These are phyloP conservation scores for Cerioporus squamosus DNA, from an alignment of 1,284 basidiomycete species.

Conservation along the genomic window DNA sequence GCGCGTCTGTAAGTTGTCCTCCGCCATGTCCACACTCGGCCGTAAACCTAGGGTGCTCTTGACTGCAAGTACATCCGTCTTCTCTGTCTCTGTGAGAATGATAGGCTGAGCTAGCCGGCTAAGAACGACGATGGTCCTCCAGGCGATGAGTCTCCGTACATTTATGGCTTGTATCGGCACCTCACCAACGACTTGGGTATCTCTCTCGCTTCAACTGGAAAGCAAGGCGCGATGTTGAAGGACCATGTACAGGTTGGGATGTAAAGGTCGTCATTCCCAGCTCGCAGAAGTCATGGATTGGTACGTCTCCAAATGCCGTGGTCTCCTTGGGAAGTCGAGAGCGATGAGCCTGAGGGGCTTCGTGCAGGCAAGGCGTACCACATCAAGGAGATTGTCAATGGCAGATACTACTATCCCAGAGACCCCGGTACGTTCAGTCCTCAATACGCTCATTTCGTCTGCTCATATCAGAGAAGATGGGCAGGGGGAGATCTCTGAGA, in stretches of 20 bases:
- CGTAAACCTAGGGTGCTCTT: slow-evolving; percentile 53
- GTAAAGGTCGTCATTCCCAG: slow-evolving; percentile 90
- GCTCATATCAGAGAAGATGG: slow-evolving; percentile 54
- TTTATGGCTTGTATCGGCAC: slow-evolving; percentile 77
- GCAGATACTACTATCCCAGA: slow-evolving; percentile 83
- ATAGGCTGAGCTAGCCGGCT: slow-evolving; percentile 9
- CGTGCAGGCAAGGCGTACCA: slow-evolving; percentile 79
- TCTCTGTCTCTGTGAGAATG: background rate
- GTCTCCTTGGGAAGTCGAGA: too few relatives aligned
- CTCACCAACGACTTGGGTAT: slow-evolving; percentile 69
- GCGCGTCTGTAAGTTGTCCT: background rate
- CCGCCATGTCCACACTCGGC: slow-evolving; percentile 24
- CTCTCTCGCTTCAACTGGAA: slow-evolving; percentile 3
- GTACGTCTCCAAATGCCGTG: slow-evolving; percentile 38
- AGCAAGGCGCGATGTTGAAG: background rate
- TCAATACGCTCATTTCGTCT: background rate
- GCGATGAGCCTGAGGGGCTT: background rate
- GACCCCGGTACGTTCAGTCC: slow-evolving; percentile 47
- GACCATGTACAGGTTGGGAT: slow-evolving; percentile 65
- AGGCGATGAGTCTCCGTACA: slow-evolving; percentile 78
- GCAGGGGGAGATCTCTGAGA: slow-evolving; percentile 65
- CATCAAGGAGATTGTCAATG: slow-evolving; percentile 78
- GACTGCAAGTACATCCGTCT: slow-evolving; percentile 48
- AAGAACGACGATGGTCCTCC: slow-evolving; percentile 93
- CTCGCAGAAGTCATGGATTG: slow-evolving; percentile 91